These are phyloP conservation scores for Mycothermus thermophilus DNA, from an alignment of 495 filamentous ascomycete genomes.

Conservation along the genomic window DNA sequence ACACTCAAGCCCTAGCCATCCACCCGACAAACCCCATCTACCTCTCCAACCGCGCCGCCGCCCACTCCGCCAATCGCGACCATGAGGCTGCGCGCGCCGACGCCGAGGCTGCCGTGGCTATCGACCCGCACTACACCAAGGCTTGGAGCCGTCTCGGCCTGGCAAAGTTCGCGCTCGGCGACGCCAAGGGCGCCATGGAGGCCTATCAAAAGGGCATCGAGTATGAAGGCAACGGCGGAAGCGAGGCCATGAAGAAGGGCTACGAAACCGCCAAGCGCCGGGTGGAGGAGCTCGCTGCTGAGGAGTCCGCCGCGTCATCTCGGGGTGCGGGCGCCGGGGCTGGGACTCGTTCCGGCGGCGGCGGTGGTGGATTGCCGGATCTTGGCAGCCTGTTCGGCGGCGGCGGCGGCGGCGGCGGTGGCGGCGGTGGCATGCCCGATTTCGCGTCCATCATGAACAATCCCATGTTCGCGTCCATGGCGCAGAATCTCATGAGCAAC, in stretches of 20 bases:
- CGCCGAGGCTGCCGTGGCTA: slow-evolving; percentile 71
- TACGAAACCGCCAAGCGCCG: slow-evolving; percentile 78
- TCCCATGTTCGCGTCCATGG: slow-evolving; percentile 94
- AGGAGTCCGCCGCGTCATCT: slow-evolving; percentile 20
- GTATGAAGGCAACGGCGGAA: slow-evolving; percentile 79
- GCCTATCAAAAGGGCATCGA: slow-evolving; percentile 90
- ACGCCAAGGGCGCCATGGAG: slow-evolving; percentile 83
- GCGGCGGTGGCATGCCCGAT: slow-evolving; percentile 69
- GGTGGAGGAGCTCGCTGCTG: slow-evolving; percentile 56
- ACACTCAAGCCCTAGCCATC: slow-evolving; percentile 69
- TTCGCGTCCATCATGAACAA: slow-evolving; percentile 79
- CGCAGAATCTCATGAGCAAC: slow-evolving; percentile 92
- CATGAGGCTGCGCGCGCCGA: slow-evolving; percentile 70
- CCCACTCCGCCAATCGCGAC: slow-evolving; percentile 65
- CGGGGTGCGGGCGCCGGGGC: no score
- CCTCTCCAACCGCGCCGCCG: slow-evolving; percentile 92
- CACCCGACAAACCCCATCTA: slow-evolving; percentile 85
- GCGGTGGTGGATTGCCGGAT: slow-evolving; percentile 31
- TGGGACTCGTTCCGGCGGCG: slow-evolving; percentile 31
- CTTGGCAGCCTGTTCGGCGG: slow-evolving; percentile 65
- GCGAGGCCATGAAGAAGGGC: slow-evolving; percentile 82
- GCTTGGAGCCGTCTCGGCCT: slow-evolving; percentile 88
- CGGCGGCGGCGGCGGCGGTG: slow-evolving; percentile 34
- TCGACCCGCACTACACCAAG: slow-evolving; percentile 90
- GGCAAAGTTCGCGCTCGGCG: slow-evolving; percentile 77